Evolutionary conservation across 257 asterid genomes (phyloP), one percentile per base, ranked within the genome.

Genomic region (Salvia splendens): DNA sequence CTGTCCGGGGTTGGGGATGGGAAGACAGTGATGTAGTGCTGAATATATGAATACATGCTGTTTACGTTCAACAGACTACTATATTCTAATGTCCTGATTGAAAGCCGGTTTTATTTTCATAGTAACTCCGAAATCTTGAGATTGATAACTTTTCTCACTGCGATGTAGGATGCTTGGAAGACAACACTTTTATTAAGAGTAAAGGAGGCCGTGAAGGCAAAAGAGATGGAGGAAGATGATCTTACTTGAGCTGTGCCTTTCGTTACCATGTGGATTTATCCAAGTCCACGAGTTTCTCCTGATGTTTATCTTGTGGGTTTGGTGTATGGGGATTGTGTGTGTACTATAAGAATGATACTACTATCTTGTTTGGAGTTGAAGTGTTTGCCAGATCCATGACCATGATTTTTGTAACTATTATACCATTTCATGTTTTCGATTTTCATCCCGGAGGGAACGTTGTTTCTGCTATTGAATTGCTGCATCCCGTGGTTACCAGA

Each of bases 151-250:
- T 12, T 57, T 71, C 4, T 59, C 36, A 0, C 20, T 64, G 8
- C 47, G 30, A 35, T 41, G 12, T 55, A 83, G 85, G 89, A 81
- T 74, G 80, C 92, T 41, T 85, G 88, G 89, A 87, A 73, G 73
- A 81, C 91, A 14, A 72, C 91, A 40, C 87, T 87, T 63, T 71
- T 85, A 11, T 73, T 85, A 78, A 81, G 86, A 75, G 88, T 83
- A 66, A 85, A 87, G 83, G 87, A 87, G 74, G 83, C 85, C 5
- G n/a, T 85, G 85, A 81, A 85, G 70, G 89, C 86, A 14, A 87
- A 80, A 80, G 89, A 87, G 74, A 62, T 80, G 16, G 95, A 83
- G 71, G 95, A 84, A 50, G 89, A 85, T 15, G 91, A 85, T 81
- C 97, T 93, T 53, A 90, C 99, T 55, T 93, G 68, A 79, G 60